Conservation (phyloP, 1,284 basidiomycete genomes). For the Coniferiporia sulphurascens region DNA sequence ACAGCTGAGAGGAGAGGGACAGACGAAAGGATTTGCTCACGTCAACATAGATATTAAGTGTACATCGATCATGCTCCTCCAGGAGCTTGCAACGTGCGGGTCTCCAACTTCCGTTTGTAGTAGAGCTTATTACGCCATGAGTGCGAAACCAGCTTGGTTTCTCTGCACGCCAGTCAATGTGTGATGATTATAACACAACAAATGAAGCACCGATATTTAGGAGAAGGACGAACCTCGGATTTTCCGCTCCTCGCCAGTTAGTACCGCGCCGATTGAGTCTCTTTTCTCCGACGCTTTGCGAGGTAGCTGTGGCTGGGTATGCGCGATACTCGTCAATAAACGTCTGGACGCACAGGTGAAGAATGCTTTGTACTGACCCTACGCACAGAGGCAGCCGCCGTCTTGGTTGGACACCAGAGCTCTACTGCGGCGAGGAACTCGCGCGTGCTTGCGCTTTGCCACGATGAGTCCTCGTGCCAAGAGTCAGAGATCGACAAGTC, state of each 20-base stretch:
- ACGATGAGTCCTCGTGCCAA: conserved; percentile 16
- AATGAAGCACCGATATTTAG: background rate
- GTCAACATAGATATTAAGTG: conserved; percentile 69
- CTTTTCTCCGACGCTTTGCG: conserved; percentile 55
- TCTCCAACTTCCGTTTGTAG: conserved; percentile 59
- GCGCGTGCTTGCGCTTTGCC: conserved; percentile 18
- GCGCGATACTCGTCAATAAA: conserved; percentile 10
- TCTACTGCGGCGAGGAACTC: conserved; percentile 53
- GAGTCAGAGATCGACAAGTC: conserved; percentile 4
- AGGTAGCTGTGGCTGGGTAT: conserved; percentile 28
- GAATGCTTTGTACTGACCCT: conserved; percentile 42
- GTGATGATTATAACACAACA: background rate
- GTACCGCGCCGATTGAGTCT: conserved; percentile 34
- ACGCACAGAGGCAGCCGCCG: conserved; percentile 41
- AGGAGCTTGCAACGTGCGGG: conserved; percentile 62
- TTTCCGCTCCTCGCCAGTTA: conserved; percentile 39
- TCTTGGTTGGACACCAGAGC: conserved; percentile 53
- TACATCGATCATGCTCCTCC: conserved; percentile 61
- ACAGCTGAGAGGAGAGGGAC: too few species aligned
- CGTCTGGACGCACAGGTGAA: conserved; percentile 13
- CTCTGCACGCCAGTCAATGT: conserved; percentile 36
- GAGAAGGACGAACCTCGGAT: conserved; percentile 48
- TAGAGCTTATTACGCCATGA: conserved; percentile 42
- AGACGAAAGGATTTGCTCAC: conserved; percentile 34
- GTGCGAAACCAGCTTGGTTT: conserved; percentile 64